Base-by-base conservation (phyloP, 176 grass and related monocot genomes). In the Avena insularis region DNA sequence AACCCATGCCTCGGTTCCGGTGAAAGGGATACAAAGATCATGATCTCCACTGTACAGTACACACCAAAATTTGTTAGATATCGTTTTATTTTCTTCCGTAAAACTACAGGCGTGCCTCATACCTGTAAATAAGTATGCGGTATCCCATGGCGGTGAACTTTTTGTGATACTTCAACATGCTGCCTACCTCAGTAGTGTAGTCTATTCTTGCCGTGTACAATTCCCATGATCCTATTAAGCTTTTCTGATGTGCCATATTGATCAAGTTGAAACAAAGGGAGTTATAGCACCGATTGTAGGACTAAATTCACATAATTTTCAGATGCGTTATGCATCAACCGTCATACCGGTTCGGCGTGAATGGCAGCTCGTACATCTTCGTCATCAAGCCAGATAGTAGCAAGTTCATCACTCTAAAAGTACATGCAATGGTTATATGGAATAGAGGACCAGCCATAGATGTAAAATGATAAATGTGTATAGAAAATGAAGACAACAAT, bases 1-100 rank as follows among this genome's bases (percentile, higher is more conserved):
- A 29, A 94, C 91, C 96, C 93, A 98, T 89, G 86, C 93, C 92
- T 98, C 81, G 8, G 82, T 98, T 65, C 96, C 91, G 43, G 83
- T 87, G 50, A 84, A 92, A 70, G 96, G 96, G 45, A 95, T 62
- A 73, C 93, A 98, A 10, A 98, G 54, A 78, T 95, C 96, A 91
- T 95, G 93, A 59, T 95, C 96, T 21, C 93, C 91, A 80, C 93
- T 98, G 50, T 48, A 80, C 84, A 14, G 73, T 29, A 61, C 2
- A 58, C 9, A 2, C 16, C 12, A 69, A 60, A 48, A 55, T 21
- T 68, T 50, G 55, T 14, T 12, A 67, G 11, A 33, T 27, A 35
- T 16, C 46, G 3, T 54, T 36, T 19, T 82, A 15, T 61, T 38
- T 38, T 17, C 33, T 20, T 36, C 16, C 29, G 9, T 71, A 1